Evolutionary conservation across 176 grass and related monocot species (phyloP).

Genomic region (Saccharum officinarum): DNA sequence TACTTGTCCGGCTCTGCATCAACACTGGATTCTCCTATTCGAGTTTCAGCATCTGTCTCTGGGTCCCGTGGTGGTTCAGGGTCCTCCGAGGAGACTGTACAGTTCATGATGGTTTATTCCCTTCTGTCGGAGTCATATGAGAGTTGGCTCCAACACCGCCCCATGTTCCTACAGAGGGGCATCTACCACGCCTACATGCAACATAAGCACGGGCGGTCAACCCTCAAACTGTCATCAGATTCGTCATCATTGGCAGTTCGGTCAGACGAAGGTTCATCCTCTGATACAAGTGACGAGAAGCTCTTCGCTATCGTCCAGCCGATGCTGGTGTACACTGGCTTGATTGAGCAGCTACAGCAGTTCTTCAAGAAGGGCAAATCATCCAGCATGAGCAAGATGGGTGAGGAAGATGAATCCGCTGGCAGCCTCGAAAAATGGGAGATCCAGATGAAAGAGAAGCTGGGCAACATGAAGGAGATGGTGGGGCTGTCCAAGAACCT

Average conservation of each 20-base stretch:
- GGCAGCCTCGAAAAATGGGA: constrained; percentile 66
- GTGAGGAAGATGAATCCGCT: constrained; percentile 20
- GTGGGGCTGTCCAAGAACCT: constrained; percentile 70
- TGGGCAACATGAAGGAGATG: constrained; percentile 89
- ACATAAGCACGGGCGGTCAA: constrained; percentile 71
- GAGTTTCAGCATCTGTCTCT: constrained; percentile 33
- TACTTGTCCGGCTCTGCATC: constrained; percentile 61
- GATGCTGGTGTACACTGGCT: constrained; percentile 88
- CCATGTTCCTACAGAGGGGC: constrained; percentile 78
- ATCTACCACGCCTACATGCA: constrained; percentile 95
- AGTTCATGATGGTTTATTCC: constrained; percentile 98
- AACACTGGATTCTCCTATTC: constrained; percentile 37
- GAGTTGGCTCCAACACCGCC: constrained; percentile 79
- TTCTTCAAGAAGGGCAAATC: constrained; percentile 82
- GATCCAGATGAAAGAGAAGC: constrained; percentile 82
- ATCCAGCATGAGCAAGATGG: constrained; percentile 12
- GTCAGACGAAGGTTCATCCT: constrained; percentile 67
- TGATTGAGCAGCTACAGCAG: constrained; percentile 86
- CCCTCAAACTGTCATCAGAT: constrained; percentile 44
- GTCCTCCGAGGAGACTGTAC: constrained; percentile 75
- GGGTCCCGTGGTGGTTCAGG: constrained; percentile 56
- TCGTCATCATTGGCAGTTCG: constrained; percentile 2
- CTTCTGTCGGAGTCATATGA: constrained; percentile 91
- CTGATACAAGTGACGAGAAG: constrained; percentile 55
- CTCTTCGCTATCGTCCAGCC: constrained; percentile 75